phyloP scores from a whole-genome alignment of 228 moss, liverwort and hornwort species.

The Sphagnum fallax region DNA sequence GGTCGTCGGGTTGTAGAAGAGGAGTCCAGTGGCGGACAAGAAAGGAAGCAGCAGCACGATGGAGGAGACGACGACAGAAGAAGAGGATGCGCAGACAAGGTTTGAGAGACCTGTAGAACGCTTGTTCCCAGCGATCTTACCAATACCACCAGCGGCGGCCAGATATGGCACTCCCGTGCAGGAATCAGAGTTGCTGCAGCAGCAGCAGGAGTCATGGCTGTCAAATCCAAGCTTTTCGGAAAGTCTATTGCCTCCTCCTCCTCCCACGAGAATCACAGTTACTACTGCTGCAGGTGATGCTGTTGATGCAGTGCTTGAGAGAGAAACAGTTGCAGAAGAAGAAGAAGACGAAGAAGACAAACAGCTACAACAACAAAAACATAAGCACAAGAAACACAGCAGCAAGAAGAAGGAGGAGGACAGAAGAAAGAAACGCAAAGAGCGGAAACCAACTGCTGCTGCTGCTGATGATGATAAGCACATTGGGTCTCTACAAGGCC shows the following conservation, averaged over 20 bases:
- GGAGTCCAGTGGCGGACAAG: not conserved
- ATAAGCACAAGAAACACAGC: conserved; percentile 27
- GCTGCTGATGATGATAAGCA: conserved; percentile 40
- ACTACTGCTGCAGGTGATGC: not conserved
- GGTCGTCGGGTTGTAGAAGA: not conserved
- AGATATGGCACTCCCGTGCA: conserved; percentile 30
- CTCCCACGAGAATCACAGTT: conserved; percentile 4
- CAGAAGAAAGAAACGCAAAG: conserved; percentile 40
- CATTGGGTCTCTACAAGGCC: conserved; percentile 47
- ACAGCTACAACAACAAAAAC: conserved; percentile 16
- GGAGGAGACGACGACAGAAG: not conserved
- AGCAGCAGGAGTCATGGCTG: conserved; percentile 37
- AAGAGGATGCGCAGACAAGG: not conserved
- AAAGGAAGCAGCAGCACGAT: not conserved
- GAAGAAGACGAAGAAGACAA: conserved; percentile 12
- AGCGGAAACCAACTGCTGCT: conserved; percentile 33
- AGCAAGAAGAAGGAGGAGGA: conserved; percentile 46
- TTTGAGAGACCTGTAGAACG: not conserved
- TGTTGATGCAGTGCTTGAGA: conserved; percentile 7
- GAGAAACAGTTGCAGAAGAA: conserved; percentile 34
- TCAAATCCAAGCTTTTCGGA: conserved; percentile 82
- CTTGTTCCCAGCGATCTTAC: conserved; percentile 24
- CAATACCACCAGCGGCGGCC: conserved; percentile 42
- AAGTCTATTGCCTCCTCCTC: conserved; percentile 45
- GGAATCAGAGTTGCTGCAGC: conserved; percentile 13